A percentile compares a stretch with the other conserved stretches of the same genome.
Conservation (phyloP, 108 stramenopile species). For the Epithemia pelagica region DNA sequence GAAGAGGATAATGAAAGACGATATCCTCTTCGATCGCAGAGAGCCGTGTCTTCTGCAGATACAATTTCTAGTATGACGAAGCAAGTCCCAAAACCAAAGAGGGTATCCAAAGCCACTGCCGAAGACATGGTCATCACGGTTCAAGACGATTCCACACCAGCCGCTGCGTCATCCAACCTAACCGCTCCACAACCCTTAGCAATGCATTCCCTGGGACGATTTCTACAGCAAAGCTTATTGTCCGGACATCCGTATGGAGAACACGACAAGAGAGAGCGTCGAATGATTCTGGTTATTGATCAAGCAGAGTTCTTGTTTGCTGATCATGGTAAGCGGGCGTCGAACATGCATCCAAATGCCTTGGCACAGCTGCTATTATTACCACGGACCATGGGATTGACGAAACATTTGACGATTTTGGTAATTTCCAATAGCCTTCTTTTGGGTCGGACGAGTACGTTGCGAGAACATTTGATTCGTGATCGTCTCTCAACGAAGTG, state of each 20-base stretch:
- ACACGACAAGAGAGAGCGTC: not conserved
- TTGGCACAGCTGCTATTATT: constrained; percentile 7
- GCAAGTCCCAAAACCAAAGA: too few species aligned
- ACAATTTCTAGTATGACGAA: too few species aligned
- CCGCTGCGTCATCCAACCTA: not conserved
- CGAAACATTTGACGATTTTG: constrained; percentile 9
- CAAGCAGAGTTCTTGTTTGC: not conserved
- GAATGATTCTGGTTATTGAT: not conserved
- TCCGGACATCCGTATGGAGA: not conserved
- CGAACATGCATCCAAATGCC: not conserved
- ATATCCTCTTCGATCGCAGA: not conserved
- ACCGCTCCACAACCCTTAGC: not conserved
- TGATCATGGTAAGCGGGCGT: not conserved
- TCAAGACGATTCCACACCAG: not conserved
- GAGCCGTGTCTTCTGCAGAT: not conserved
- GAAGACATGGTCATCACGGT: not conserved
- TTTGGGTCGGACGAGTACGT: constrained; percentile 3
- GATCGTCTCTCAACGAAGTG: not conserved
- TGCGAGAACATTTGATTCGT: too few species aligned
- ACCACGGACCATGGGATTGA: not conserved
- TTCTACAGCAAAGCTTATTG: not conserved
- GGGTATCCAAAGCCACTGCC: not conserved
- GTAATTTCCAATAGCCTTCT: constrained; percentile 9
- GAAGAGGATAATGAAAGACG: not conserved
- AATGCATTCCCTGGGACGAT: not conserved